phyloP scores from a whole-genome alignment of 2,329 filamentous ascomycete species.

The Phialocephala subalpina region DNA sequence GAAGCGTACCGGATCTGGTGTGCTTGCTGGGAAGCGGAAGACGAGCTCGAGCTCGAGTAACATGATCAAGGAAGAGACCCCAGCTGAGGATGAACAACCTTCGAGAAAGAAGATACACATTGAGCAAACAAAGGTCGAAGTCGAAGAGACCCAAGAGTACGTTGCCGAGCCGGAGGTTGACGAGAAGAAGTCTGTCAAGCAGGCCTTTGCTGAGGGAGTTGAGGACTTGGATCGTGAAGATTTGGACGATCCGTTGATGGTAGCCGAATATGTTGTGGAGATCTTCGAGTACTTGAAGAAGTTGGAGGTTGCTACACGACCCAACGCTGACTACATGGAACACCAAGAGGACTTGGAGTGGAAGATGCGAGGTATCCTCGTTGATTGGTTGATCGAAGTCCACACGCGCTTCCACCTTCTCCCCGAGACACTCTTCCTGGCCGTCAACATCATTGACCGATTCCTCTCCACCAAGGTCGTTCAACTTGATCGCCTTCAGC shows the following conservation, averaged over 20 bases:
- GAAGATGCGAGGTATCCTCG: conserved; percentile 97
- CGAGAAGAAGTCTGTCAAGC: conserved; percentile 38
- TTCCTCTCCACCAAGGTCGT: conserved; percentile 97
- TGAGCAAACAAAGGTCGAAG: conserved; percentile 54
- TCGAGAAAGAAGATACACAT: conserved; percentile 70
- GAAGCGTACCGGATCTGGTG: conserved; percentile 79
- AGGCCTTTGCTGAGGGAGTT: conserved; percentile 49
- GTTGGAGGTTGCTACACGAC: conserved; percentile 80
- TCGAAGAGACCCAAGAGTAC: conserved; percentile 48
- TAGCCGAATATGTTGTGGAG: conserved; percentile 94
- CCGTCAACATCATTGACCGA: conserved; percentile 97
- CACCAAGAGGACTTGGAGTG: conserved; percentile 95
- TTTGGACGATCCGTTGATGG: conserved; percentile 93
- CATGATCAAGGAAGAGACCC: conserved; percentile 66
- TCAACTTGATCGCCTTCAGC: conserved; percentile 92
- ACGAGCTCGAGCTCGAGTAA: conserved; percentile 60
- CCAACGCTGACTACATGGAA: conserved; percentile 94
- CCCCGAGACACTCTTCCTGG: conserved; percentile 94
- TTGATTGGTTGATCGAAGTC: conserved; percentile 98
- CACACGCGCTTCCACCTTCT: conserved; percentile 96
- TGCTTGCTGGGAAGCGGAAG: conserved; percentile 75
- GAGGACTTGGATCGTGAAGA: conserved; percentile 86
- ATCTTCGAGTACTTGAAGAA: conserved; percentile 96
- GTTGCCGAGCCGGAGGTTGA: conserved; percentile 43
- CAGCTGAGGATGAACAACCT: conserved; percentile 72